These are phyloP conservation scores for Aspergillus incahuasiensis DNA, from an alignment of 495 filamentous ascomycete species.

Conservation along the genomic window DNA sequence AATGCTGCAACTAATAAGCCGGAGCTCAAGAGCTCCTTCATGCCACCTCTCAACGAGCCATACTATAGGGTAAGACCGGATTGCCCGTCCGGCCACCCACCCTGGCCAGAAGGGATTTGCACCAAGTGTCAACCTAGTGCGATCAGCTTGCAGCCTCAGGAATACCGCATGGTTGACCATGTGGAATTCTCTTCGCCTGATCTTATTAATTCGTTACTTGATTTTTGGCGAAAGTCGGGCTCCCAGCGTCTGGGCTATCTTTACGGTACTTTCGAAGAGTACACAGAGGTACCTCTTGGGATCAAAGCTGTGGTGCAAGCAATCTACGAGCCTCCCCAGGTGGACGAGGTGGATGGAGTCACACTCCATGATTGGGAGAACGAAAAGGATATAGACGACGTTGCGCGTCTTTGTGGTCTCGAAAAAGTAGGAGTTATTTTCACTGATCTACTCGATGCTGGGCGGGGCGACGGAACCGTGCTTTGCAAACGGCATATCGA, in stretches of 20 bases:
- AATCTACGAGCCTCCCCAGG: constrained; percentile 93
- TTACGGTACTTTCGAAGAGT: constrained; percentile 88
- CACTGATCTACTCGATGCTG: constrained; percentile 86
- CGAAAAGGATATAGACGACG: constrained; percentile 73
- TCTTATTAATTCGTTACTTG: constrained; percentile 79
- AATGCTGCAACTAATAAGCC: constrained; percentile 95
- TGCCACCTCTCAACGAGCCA: constrained; percentile 91
- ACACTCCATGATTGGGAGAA: constrained; percentile 85
- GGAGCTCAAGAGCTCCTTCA: constrained; percentile 85
- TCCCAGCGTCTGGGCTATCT: constrained; percentile 83
- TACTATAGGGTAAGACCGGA: constrained; percentile 84
- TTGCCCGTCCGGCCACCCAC: constrained; percentile 88
- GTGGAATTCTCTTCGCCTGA: constrained; percentile 86
- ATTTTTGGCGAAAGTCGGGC: constrained; percentile 82
- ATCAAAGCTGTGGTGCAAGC: constrained; percentile 97
- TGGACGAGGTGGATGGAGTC: constrained; percentile 85
- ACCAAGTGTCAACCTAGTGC: constrained; percentile 98
- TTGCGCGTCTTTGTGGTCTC: constrained; percentile 80
- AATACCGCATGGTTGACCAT: constrained; percentile 97
- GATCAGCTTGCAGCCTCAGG: constrained; percentile 89
- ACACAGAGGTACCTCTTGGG: constrained; percentile 86
- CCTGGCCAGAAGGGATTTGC: constrained; percentile 97
- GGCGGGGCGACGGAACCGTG: constrained; percentile 72
- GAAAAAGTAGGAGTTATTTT: constrained; percentile 92
- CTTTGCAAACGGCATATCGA: constrained; percentile 95